Evolutionary conservation across 305 asterid genomes (phyloP).

Genomic region (Plantago coronopus): DNA sequence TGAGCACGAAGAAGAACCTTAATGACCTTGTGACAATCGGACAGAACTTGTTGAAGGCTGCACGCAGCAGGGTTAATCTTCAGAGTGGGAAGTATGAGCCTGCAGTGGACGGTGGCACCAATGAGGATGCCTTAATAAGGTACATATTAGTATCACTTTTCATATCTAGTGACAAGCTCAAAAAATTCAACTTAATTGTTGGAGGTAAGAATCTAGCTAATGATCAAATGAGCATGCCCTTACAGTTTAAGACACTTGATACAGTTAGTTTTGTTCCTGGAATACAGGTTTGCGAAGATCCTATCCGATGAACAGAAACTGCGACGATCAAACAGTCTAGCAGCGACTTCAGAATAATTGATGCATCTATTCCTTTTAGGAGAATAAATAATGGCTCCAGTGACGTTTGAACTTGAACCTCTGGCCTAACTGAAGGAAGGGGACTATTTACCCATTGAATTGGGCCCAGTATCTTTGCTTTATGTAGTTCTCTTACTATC

Average conservation of each 20-base stretch:
- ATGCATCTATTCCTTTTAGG: not conserved
- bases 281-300: conserved; percentile 47
- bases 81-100: conserved; percentile 39
- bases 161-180: too few relatives aligned
- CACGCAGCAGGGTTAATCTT: conserved; percentile 38
- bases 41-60: conserved; percentile 32
- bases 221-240: not conserved
- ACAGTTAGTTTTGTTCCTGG: not conserved
- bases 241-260: not conserved
- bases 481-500: too few relatives aligned
- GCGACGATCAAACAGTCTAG: conserved; percentile 26
- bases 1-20: conserved; percentile 37
- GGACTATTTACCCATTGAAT: too few relatives aligned
- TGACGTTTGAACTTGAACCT: too few relatives aligned
- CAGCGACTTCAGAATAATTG: not conserved
- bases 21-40: conserved; percentile 39
- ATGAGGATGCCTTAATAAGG: conserved; percentile 48
- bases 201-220: too few relatives aligned
- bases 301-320: conserved; percentile 46
- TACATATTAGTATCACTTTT: conserved; percentile 7
- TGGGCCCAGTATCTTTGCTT: too few relatives aligned
- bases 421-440: too few relatives aligned
- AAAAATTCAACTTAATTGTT: too few relatives aligned
- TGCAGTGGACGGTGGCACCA: conserved; percentile 40
- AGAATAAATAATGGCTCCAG: not conserved